These are phyloP conservation scores for Mycena epipterygia DNA, from an alignment of 768 basidiomycete genomes.

Conservation along the genomic window DNA sequence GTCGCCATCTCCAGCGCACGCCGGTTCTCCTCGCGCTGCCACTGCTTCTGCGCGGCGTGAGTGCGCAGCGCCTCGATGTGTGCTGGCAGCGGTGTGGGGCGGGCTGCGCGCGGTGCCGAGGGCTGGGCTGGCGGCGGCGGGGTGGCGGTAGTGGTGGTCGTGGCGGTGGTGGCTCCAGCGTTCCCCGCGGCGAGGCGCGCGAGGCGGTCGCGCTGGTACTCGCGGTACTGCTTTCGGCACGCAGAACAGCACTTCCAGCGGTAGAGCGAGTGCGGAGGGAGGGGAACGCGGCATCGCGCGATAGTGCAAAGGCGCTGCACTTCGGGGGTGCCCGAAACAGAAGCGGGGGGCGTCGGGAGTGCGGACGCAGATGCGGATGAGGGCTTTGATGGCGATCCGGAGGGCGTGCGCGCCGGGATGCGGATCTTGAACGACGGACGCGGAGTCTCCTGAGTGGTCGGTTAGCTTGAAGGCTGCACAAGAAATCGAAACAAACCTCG, in stretches of 20 bases:
- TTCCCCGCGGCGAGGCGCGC: conserved; percentile 7
- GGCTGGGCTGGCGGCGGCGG: neutral
- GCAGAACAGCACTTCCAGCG: conserved; percentile 37
- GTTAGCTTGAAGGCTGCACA: neutral
- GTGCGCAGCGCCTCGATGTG: conserved; percentile 5
- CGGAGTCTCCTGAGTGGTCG: conserved; percentile 17
- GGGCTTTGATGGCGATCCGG: conserved; percentile 8
- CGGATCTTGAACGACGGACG: conserved; percentile 34
- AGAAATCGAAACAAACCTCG: neutral
- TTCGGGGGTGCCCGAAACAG: conserved; percentile 6
- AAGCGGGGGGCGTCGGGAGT: conserved; percentile 26
- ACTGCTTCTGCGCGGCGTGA: conserved; percentile 23
- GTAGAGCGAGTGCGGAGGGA: conserved; percentile 26
- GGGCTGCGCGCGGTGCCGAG: too few species aligned
- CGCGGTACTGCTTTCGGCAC: conserved; percentile 34
- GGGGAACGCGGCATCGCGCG: conserved; percentile 31
- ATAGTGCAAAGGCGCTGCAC: conserved; percentile 33
- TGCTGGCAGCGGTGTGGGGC: neutral
- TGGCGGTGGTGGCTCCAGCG: neutral
- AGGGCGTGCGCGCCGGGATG: conserved; percentile 31
- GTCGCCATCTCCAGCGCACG: conserved; percentile 26
- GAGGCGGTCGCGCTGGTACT: conserved; percentile 35
- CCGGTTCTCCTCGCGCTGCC: conserved; percentile 32
- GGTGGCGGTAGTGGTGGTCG: neutral
- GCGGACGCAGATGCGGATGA: conserved; percentile 1